Evolutionary conservation across 768 basidiomycete genomes (phyloP).

Genomic region (Harrya chromipes): DNA sequence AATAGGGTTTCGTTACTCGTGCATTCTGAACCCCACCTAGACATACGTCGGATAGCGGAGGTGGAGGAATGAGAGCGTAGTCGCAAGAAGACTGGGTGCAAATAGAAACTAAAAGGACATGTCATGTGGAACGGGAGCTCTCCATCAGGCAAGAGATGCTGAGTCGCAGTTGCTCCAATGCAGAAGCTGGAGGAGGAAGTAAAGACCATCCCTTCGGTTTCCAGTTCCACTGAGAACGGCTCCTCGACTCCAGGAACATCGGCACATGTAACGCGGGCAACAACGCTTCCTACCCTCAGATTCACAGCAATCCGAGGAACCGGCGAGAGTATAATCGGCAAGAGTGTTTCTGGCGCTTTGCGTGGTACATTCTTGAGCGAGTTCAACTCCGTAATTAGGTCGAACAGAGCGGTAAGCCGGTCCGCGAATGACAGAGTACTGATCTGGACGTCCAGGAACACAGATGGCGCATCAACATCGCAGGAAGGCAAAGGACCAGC

Average conservation of each 20-base stretch:
- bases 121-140: conserved; percentile 45
- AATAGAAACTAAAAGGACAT: conserved; percentile 37
- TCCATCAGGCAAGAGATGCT: conserved; percentile 27
- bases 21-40: conserved; percentile 34
- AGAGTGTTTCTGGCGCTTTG: conserved; percentile 9
- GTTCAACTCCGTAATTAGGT: conserved; percentile 28
- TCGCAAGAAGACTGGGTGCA: conserved; percentile 54
- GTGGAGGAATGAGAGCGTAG: conserved; percentile 39
- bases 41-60: conserved; percentile 26
- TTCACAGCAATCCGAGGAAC: conserved; percentile 52
- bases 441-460: conserved; percentile 46
- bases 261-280: conserved; percentile 47
- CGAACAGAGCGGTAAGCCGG: conserved; percentile 49
- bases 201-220: conserved; percentile 50
- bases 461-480: conserved; percentile 56
- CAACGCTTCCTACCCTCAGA: conserved; percentile 47
- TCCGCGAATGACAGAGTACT: conserved; percentile 51
- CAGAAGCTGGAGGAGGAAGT: conserved; percentile 43
- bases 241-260: conserved; percentile 37
- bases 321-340: conserved; percentile 33
- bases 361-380: conserved; percentile 12
- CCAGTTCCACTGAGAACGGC: conserved; percentile 53
- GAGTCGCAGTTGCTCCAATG: conserved; percentile 21
- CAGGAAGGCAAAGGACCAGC: conserved; percentile 25
- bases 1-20: conserved; percentile 50